A percentile compares a stretch with the other conserved stretches of the same genome.
Conservation (phyloP, 495 filamentous ascomycete species). For the Articulospora tetracladia region DNA sequence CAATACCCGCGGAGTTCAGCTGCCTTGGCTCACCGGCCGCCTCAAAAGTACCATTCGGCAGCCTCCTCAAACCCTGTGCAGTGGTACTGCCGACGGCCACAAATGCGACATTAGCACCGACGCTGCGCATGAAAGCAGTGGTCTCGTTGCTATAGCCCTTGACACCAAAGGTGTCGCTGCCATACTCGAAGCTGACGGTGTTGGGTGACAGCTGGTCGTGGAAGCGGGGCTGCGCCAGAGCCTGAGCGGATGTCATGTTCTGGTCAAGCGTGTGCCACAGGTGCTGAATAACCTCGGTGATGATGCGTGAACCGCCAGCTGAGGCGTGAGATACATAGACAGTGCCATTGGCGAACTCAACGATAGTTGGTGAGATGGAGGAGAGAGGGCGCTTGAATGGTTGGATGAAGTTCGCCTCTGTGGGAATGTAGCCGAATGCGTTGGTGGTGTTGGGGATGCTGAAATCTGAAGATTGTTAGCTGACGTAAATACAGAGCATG, state of each 20-base stretch:
- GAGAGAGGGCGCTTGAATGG: slow-evolving; percentile 80
- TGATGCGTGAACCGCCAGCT: slow-evolving; percentile 83
- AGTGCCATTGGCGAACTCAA: slow-evolving; percentile 59
- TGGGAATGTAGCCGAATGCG: slow-evolving; percentile 79
- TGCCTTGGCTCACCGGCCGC: slow-evolving; percentile 68
- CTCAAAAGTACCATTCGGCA: slow-evolving; percentile 74
- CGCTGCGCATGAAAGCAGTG: slow-evolving; percentile 55
- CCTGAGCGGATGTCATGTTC: slow-evolving; percentile 50
- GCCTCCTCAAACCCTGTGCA: slow-evolving; percentile 64
- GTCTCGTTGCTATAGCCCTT: slow-evolving; percentile 59
- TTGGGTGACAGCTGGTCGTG: slow-evolving; percentile 85
- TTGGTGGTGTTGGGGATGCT: slow-evolving; percentile 68
- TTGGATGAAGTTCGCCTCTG: slow-evolving; percentile 73
- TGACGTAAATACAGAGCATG: not conserved
- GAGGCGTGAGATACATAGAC: slow-evolving; percentile 72
- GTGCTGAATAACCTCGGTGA: slow-evolving; percentile 77
- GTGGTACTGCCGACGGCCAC: slow-evolving; percentile 61
- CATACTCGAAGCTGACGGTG: slow-evolving; percentile 64
- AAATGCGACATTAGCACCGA: slow-evolving; percentile 76
- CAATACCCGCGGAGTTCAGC: slow-evolving; percentile 62
- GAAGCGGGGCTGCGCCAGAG: slow-evolving; percentile 63
- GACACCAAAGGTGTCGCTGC: slow-evolving; percentile 9
- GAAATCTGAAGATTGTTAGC: slow-evolving; percentile 49
- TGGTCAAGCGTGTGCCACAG: slow-evolving; percentile 72
- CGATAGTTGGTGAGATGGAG: slow-evolving; percentile 76